Evolutionary conservation across 2,329 filamentous ascomycete genomes (phyloP).

Genomic region (Phoma herbarum): DNA sequence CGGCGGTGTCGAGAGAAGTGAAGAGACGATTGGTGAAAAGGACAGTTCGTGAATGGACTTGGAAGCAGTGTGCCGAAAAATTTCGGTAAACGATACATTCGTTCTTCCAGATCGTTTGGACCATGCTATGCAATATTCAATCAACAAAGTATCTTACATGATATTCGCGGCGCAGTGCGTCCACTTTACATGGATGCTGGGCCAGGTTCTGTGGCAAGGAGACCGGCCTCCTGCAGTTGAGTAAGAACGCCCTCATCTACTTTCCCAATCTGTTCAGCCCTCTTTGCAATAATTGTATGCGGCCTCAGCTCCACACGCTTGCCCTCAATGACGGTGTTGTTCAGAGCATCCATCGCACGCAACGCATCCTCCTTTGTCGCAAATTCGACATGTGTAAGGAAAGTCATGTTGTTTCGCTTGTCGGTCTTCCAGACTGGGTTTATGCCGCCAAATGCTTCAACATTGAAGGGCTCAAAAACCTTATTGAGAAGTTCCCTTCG

Average conservation of each 20-base stretch:
- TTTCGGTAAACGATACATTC: neutral
- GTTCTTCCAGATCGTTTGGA: neutral
- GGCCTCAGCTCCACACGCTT: constrained; percentile 14
- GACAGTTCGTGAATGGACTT: neutral
- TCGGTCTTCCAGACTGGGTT: constrained; percentile 15
- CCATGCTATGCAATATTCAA: neutral
- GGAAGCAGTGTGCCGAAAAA: neutral
- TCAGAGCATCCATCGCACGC: constrained; percentile 23
- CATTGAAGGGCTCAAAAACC: constrained; percentile 26
- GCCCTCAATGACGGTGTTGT: constrained; percentile 29
- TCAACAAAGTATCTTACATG: constrained; percentile 4
- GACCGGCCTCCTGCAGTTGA: constrained; percentile 26
- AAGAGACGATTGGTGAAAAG: constrained; percentile 8
- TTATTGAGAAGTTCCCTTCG: constrained; percentile 19
- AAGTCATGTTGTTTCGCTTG: neutral
- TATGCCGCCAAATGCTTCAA: constrained; percentile 27
- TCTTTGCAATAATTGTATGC: constrained; percentile 13
- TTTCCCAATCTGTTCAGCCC: constrained; percentile 28
- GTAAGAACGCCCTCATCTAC: constrained; percentile 21
- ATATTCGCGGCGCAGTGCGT: neutral
- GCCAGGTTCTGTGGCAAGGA: neutral
- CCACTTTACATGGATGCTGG: neutral
- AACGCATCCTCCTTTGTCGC: constrained; percentile 35
- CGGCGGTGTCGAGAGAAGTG: constrained; percentile 6
- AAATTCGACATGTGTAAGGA: constrained; percentile 35